Percentiles rank a stretch among this genome's conserved stretches.
Conservation (phyloP, 176 grass and related monocot species). For the Areca catechu region DNA sequence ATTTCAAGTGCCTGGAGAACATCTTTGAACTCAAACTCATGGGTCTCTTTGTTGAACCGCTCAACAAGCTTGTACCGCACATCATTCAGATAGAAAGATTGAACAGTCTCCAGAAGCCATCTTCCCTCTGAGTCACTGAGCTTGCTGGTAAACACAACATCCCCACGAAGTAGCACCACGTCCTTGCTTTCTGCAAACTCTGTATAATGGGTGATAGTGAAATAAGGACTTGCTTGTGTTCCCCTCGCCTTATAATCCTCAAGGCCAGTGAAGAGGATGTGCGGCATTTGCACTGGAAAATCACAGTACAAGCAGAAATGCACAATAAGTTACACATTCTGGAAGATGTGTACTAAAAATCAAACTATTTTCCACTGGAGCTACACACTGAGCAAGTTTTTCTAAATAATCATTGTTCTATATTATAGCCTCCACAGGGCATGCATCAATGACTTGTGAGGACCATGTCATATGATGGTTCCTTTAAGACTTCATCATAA, state of each 20-base stretch:
- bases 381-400: no score
- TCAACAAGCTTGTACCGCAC: slow-evolving; percentile 69
- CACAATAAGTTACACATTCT: background rate
- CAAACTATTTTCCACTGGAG: no score
- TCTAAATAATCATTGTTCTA: no score
- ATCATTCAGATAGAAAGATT: slow-evolving; percentile 90
- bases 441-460: no score
- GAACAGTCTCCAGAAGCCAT: slow-evolving; percentile 63
- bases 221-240: slow-evolving; percentile 89
- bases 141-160: slow-evolving; percentile 89
- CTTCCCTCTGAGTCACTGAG: slow-evolving; percentile 71
- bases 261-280: slow-evolving; percentile 91
- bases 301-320: background rate
- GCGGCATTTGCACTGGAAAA: slow-evolving; percentile 67
- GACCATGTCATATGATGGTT: no score
- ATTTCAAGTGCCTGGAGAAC: slow-evolving; percentile 79
- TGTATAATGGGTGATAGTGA: slow-evolving; percentile 64
- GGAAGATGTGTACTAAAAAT: no score
- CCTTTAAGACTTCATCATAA: no score
- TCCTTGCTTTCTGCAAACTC: slow-evolving; percentile 80
- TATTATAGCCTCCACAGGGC: no score
- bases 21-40: slow-evolving; percentile 80
- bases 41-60: slow-evolving; percentile 79
- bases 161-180: slow-evolving; percentile 66
- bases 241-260: slow-evolving; percentile 98